Evolutionary conservation across 345 rosid species (phyloP).

Genomic region (Chamaenerion angustifolium): DNA sequence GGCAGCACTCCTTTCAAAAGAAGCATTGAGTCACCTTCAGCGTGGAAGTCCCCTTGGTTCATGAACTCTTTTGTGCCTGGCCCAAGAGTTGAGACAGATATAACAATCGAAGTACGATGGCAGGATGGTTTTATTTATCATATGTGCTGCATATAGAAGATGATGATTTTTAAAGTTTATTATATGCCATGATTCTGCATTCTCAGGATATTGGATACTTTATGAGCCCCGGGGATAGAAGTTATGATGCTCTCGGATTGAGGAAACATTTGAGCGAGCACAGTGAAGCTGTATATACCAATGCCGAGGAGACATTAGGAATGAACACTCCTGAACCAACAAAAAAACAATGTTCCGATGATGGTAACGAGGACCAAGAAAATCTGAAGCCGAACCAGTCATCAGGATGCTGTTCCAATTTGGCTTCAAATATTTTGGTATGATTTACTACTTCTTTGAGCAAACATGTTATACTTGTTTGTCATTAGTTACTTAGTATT

Average conservation of each 20-base stretch:
- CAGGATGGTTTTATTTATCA: not conserved
- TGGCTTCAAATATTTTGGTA: conserved; percentile 32
- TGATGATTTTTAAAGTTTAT: not conserved
- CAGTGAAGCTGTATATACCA: conserved; percentile 72
- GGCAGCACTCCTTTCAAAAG: conserved; percentile 79
- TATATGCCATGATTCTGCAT: not conserved
- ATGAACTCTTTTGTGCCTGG: conserved; percentile 68
- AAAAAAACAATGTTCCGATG: conserved; percentile 7
- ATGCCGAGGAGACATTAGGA: conserved; percentile 84
- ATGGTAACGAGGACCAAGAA: conserved; percentile 29
- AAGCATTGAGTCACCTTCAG: conserved; percentile 87
- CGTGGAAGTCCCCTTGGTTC: conserved; percentile 98
- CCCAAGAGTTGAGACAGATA: conserved; percentile 68
- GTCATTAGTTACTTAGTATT: too few species aligned
- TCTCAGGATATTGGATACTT: conserved; percentile 76
- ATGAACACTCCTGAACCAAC: conserved; percentile 50
- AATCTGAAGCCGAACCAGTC: conserved; percentile 18
- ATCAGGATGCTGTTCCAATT: conserved; percentile 24
- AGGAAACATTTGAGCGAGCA: conserved; percentile 87
- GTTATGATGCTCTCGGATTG: conserved; percentile 84
- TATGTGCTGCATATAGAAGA: not conserved
- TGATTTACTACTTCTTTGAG: too few species aligned
- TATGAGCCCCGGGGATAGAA: conserved; percentile 76
- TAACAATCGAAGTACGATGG: conserved; percentile 65
- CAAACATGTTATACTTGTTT: too few species aligned